Base-by-base conservation (phyloP, 371 early-diverging fungal species). In the Mortierella sp. region DNA sequence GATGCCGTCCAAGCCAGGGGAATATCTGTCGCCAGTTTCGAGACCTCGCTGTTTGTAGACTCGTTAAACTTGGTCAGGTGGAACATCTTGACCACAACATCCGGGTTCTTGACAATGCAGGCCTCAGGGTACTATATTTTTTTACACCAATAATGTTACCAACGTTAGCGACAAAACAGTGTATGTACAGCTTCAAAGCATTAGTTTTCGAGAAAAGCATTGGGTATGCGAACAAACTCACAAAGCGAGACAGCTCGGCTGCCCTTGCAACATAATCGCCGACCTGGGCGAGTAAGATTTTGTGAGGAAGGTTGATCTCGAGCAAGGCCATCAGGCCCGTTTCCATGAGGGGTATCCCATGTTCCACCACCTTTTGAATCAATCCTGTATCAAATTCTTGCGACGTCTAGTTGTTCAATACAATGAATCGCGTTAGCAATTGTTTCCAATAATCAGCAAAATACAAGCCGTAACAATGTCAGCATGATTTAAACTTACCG, bases 191-290 rank as follows among this genome's bases (percentile, higher is more conserved):
- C 57, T 55, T 1, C 13, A 26, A 5, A 26, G 10, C 57, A 10
- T 26, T 11, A 16, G 13, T 26, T 55, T 26, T 13, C 10, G 3
- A 11, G 11, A 13, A 26, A 26, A 1, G 13, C 21, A 11, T 55
- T 26, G 2, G n/a, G 28, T 13, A 10, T 0, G 31, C 5, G 34
- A 13, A 13, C 5, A 14, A 57, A 51, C 84, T 80, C 77, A 83
- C 84, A 57, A 80, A 80, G n/a, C 84, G 80, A 31, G 80, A 77
- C 9, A 84, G 77, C 37, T 84, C 82, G 16, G 77, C 61, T 28
- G 86, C 86, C 24, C 82, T 53, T 6, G 86, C 61, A 24, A 86
- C 77, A 72, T 81, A 86, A n/a, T 86, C 77, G 24, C 82, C 79
- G 19, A 81, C 79, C 24, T 81, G 51, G 4, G 40, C n/a, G 3